Base-by-base conservation (phyloP, 768 basidiomycete genomes). In the Lactarius tabidus region DNA sequence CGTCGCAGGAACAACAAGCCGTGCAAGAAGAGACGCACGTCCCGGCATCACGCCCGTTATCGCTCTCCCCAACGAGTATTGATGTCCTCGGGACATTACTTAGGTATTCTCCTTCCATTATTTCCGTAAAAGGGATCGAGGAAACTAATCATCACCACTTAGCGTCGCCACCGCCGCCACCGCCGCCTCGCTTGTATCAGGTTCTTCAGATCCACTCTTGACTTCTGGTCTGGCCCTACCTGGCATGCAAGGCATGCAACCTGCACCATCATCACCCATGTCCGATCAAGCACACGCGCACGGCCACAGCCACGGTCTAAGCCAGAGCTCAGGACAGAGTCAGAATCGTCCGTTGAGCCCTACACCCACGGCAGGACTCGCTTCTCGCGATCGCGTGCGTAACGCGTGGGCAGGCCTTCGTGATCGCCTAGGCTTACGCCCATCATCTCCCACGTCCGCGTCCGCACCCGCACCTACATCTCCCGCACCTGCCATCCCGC, bases 151-250 rank as follows among this genome's bases (percentile, higher is more conserved):
- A 29, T 31, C 17, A 23, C 28, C 20, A 23, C 72, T 57, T 67
- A 90, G 92, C 70, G 92, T 93, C 36, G 92, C 92, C 4, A 91
- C 92, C n/a, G 90, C 92, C 12, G 92, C 92, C n/a, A 93, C 91
- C 1, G 91, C 92, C 1, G 90, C 90, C 9, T 93, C 92, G 3
- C 81, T 91, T 33, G 80, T 91, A n/a, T 86, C 87, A 1, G 89
- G 89, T 39, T 83, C 86, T 28, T 84, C 86, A 5, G 84, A 87
- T 57, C 81, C 85, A 14, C 82, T 90, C 52, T 80, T 88, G 62
- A 81, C 83, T 41, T 81, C 86, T 28, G 80, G 83, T 52, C 79
- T 86, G 59, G 77, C 82, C 35, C 75, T 81, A 58, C 74, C 79
- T 59, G 51, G 59, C 59, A 41, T 57, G 63, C 55, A 41, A 43